Base-by-base conservation (phyloP, 768 basidiomycete species). In the Amanita pallidorosea region DNA sequence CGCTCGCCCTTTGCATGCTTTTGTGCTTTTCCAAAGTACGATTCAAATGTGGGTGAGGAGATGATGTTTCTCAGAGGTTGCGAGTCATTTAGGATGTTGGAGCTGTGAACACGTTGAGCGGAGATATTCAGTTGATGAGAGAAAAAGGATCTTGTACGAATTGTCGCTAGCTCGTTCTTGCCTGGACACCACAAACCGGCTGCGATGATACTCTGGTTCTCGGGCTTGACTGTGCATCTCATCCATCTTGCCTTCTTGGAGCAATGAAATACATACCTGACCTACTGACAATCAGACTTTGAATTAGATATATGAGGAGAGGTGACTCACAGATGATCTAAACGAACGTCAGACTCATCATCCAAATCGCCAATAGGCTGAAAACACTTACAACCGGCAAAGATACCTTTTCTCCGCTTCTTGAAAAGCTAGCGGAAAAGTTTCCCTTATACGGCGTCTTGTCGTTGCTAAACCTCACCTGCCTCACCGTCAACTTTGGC, bases 391-490 rank as follows among this genome's bases (percentile, higher is more conserved):
- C 92, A 94, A 15, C 72, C 74, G 18, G 93, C 93, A 63, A 90
- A 97, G 11, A 84, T 79, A 0, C 94, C 91, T 60, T 97, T 98
- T 37, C 88, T 70, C 2, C 95, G 25, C 86, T 86, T 43, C 96
- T 73, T 3, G 91, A 93, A 57, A 94, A 88, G 49, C 83, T 85
- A 0, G 89, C 87, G 0, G 85, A 85, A 29, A 97, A 75, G 8
- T 74, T 73, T 5, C 65, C 77, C 67, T 98, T 98, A 70, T 99
- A 99, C 0, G 95, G 95, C 4, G 95, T 99, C 69, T 93, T 94
- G 62, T 93, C 88, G 51, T 89, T 89, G 61, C 87, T 90, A 66
- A 95, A 96, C 12, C 93, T 79, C 20, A 95, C 64, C 88, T 91
- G 53, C 5, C 15, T 52, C 38, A 20, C 20, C 22, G n/a, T 25